Evolutionary conservation across 2,329 filamentous ascomycete genomes (phyloP), one percentile per base, ranked within the genome.

Genomic region (Westerdykella ornata): DNA sequence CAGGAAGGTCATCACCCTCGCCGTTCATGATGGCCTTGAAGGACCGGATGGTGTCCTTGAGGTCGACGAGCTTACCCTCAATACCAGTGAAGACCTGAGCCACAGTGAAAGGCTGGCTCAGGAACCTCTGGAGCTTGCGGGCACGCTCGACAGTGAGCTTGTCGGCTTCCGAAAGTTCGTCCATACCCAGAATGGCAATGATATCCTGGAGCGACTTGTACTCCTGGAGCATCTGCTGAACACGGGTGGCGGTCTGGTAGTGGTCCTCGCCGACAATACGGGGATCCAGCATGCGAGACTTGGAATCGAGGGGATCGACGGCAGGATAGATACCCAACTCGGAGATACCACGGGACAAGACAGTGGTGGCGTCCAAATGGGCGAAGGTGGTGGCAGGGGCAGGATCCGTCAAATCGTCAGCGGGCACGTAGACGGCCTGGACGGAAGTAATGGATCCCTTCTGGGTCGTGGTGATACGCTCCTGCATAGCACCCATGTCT

Each of bases 171-270:
- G 92, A 97, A 75, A 98, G 77, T 73, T 98, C 92, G 74, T 98
- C 92, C 92, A 98, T 97, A 84, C 90, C 90, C 71, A 97, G 76
- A 88, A 98, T 98, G 74, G 92, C 92, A 80, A 96, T 96, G 83
- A 98, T 98, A 79, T 98, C 92, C 79, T 98, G 92, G 59, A 98
- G 88, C 54, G 90, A 97, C 86, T 97, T 97, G 86, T 98, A 98
- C 81, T 97, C 92, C 78, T 98, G 92, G 70, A 98, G 84, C 75
- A 96, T 97, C 78, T 95, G 88, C 80, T 98, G 92, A 68, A 98
- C 92, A 63, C 84, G 84, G 71, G 85, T 86, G 71, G 92, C 92
- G 64, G 82, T 90, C 51, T 88, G 72, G 84, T 98, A 98, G 81
- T 98, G 92, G 51, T 98, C 92, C 68, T 97, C 79, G 72, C 92